Evolutionary conservation across 202 grass and related monocot species (phyloP), one percentile per base, ranked within the genome.

Genomic region (Zizania palustris): DNA sequence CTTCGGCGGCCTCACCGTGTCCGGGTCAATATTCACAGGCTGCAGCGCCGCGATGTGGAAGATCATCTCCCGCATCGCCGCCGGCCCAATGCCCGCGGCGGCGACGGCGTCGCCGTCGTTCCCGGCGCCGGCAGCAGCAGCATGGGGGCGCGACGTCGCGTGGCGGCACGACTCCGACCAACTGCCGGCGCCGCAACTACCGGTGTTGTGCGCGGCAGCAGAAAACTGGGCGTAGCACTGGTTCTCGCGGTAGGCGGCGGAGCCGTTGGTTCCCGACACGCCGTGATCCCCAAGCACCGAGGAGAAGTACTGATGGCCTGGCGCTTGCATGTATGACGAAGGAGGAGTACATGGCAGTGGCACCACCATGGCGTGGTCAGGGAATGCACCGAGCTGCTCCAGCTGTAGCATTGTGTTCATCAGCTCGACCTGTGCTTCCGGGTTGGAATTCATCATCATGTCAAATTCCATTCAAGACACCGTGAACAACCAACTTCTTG

Each of bases 1-100:
- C 87, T 96, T 92, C 42, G 93, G 87, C 4, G 89, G 89, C 1
- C 90, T 81, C 49, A 90, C 89, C 36, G 90, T 77, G 59, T 90
- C 93, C 10, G 89, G 93, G 58, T 96, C 93, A 62, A 90, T 92
- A 76, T 92, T 78, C 60, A 96, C 85, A 12, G 93, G 93, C 80
- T 96, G 93, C 93, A 96, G 86, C 50, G 93, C 93, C 42, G 93
- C 93, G 49, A 96, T 80, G 44, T 77, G 93, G 89, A 92, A 96
- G 81, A 96, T 90, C 89, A 96, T 92, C 75, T 96, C 93, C 67
- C 93, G 50, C 89, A 92, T 96, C 49, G 87, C 86, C 28, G 85
- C 66, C 35, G 86, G 79, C 16, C 80, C 86, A 11, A 64, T 46
- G 14, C 16, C 28, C 28, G 28, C 7, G 33, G 9, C 7, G 18